These are phyloP conservation scores for Chimonanthus salicifolius DNA, from an alignment of 164 flowering plant genomes.

Conservation along the genomic window DNA sequence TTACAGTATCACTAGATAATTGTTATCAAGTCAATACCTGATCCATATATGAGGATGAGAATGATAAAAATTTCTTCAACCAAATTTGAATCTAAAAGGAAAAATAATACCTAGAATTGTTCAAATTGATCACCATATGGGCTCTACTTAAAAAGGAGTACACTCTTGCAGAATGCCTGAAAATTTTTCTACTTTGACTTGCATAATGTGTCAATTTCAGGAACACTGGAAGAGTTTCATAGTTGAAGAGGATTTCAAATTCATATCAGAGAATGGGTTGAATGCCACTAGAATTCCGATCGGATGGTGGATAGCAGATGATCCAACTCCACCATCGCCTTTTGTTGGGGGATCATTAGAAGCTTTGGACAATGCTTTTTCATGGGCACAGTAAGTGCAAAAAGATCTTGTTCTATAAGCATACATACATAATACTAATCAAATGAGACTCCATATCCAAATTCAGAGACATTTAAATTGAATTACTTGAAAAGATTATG, in stretches of 20 bases:
- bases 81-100: no score
- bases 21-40: no score
- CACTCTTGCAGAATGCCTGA: not conserved
- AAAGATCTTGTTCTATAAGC: no score
- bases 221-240: constrained; percentile 49
- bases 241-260: constrained; percentile 44
- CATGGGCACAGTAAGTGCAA: constrained; percentile 47
- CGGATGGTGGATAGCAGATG: constrained; percentile 65
- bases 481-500: no score
- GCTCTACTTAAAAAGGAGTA: not conserved
- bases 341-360: constrained; percentile 47
- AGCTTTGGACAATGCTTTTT: constrained; percentile 47
- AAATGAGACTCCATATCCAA: not conserved
- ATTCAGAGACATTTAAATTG: not conserved
- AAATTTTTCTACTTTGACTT: not conserved
- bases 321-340: constrained; percentile 49
- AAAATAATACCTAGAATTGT: not conserved
- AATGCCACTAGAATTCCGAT: constrained; percentile 58
- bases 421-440: not conserved
- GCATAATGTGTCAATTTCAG: constrained; percentile 16
- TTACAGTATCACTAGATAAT: no score
- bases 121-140: not conserved
- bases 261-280: constrained; percentile 36
- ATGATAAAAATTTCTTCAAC: no score
- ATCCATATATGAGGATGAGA: no score